These are phyloP conservation scores for Wallacemonas collosoma DNA, from an alignment of 208 protist genomes.

Conservation along the genomic window DNA sequence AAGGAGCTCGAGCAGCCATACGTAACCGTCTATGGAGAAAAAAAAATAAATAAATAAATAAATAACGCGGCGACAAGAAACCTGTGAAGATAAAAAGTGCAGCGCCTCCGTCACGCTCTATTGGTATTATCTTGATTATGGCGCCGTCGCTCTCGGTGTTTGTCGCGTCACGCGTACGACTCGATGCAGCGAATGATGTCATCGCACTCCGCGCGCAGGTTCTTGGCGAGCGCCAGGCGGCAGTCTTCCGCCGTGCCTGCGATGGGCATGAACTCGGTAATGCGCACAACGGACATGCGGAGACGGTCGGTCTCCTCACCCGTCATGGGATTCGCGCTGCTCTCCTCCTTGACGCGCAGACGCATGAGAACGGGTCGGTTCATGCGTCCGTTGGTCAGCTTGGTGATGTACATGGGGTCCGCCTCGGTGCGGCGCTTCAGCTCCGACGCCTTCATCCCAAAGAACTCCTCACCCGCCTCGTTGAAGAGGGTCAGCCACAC, in stretches of 20 bases:
- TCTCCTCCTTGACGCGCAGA: constrained; percentile 89
- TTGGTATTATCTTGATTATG: too few relatives aligned
- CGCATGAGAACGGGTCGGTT: constrained; percentile 88
- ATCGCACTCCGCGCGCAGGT: constrained; percentile 78
- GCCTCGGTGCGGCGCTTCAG: constrained; percentile 77
- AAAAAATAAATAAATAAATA: too few relatives aligned
- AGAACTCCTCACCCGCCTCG: constrained; percentile 87
- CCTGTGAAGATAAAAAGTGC: too few relatives aligned
- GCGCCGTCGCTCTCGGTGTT: background rate
- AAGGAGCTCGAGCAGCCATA: too few relatives aligned
- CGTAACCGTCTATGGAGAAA: too few relatives aligned
- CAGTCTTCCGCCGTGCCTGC: constrained; percentile 66
- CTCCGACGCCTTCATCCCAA: constrained; percentile 83
- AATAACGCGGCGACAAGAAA: too few relatives aligned
- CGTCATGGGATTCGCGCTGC: constrained; percentile 32
- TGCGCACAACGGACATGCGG: constrained; percentile 77
- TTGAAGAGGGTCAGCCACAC: constrained; percentile 93
- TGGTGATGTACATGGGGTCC: constrained; percentile 79
- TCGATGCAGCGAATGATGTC: constrained; percentile 81
- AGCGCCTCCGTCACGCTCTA: too few relatives aligned
- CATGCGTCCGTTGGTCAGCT: constrained; percentile 78
- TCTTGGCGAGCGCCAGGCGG: constrained; percentile 62
- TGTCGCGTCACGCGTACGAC: constrained; percentile 53
- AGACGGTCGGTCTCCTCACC: constrained; percentile 77
- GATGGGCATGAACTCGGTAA: constrained; percentile 89